A percentile compares a stretch with the other conserved stretches of the same genome.
Conservation (phyloP, 2,329 filamentous ascomycete genomes). For the Penicillium glabrum region DNA sequence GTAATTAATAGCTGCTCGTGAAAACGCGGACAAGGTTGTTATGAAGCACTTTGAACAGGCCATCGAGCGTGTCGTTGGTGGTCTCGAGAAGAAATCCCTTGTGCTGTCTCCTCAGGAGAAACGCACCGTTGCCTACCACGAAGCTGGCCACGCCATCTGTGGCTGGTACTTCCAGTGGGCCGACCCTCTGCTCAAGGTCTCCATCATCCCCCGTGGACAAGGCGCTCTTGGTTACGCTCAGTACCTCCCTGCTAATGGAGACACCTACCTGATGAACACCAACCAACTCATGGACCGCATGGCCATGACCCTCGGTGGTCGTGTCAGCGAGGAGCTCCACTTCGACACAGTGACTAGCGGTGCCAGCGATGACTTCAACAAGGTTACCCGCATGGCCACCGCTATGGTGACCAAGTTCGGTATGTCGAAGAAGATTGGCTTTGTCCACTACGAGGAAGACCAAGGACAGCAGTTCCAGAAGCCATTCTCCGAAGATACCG, state of each 20-base stretch:
- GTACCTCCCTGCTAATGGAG: conserved; percentile 79
- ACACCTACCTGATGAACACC: conserved; percentile 93
- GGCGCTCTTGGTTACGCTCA: conserved; percentile 94
- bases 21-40: conserved; percentile 73
- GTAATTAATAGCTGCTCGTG: conserved; percentile 68
- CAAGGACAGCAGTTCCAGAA: conserved; percentile 77
- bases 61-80: conserved; percentile 94
- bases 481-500: conserved; percentile 93
- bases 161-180: conserved; percentile 97
- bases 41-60: conserved; percentile 96
- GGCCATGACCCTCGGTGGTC: conserved; percentile 97
- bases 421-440: conserved; percentile 93
- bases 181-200: conserved; percentile 97
- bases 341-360: conserved; percentile 96
- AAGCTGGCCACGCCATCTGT: conserved; percentile 96
- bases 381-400: conserved; percentile 93
- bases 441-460: conserved; percentile 84
- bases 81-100: conserved; percentile 94
- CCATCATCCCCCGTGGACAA: conserved; percentile 94
- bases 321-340: conserved; percentile 92
- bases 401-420: conserved; percentile 99
- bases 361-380: conserved; percentile 96
- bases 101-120: conserved; percentile 94
- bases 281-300: conserved; percentile 98
- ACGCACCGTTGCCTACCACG: conserved; percentile 94